Percentiles rank a stretch among this genome's conserved stretches.
phyloP scores from a whole-genome alignment of 371 early-diverging fungal species.

The Smittium mucronatum region DNA sequence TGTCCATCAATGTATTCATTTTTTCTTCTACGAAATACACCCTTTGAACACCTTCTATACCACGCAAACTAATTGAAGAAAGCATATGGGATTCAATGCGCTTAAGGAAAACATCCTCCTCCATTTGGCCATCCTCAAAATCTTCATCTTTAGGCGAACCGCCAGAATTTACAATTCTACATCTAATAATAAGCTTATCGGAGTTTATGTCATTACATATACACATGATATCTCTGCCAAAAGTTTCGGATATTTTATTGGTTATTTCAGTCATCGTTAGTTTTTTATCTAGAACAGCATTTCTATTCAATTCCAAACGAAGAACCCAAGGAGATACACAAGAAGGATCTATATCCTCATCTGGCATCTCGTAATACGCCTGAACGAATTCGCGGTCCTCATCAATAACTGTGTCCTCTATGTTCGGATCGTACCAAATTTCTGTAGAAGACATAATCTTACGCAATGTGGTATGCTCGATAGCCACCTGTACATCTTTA shows the following conservation, averaged over 20 bases:
- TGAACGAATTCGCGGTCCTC: conserved; percentile 91
- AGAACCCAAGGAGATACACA: conserved; percentile 88
- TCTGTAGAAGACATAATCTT: conserved; percentile 75
- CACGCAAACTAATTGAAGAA: conserved; percentile 75
- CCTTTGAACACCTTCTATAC: conserved; percentile 77
- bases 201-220: conserved; percentile 92
- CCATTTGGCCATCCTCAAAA: conserved; percentile 47
- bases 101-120: conserved; percentile 84
- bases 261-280: conserved; percentile 71
- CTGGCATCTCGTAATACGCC: conserved; percentile 79
- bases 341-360: conserved; percentile 43
- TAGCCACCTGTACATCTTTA: conserved; percentile 76
- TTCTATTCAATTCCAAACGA: conserved; percentile 80
- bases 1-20: conserved; percentile 32
- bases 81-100: conserved; percentile 75
- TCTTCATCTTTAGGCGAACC: conserved; percentile 46
- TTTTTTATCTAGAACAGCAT: conserved; percentile 80
- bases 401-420: conserved; percentile 67
- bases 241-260: conserved; percentile 56
- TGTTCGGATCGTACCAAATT: conserved; percentile 97
- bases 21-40: conserved; percentile 85
- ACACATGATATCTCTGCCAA: conserved; percentile 58
- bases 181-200: conserved; percentile 75
- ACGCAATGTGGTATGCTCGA: conserved; percentile 88
- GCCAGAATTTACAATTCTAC: conserved; percentile 63